phyloP scores from a whole-genome alignment of 495 filamentous ascomycete species.

The Trichoderma asperelloides region DNA sequence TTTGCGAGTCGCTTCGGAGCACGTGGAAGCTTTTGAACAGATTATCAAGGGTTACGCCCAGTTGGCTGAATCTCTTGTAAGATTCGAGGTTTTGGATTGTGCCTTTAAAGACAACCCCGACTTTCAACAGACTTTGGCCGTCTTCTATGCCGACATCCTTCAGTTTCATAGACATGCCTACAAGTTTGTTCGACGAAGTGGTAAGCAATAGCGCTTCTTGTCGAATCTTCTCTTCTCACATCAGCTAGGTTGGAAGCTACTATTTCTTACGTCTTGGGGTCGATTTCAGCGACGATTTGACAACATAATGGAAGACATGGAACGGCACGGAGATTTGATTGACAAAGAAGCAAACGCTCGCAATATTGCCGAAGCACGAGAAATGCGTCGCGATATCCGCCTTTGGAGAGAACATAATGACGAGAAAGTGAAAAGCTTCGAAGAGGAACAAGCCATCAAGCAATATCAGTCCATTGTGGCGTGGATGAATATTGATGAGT shows the following conservation, averaged over 20 bases:
- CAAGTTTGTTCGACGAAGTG: conserved; percentile 30
- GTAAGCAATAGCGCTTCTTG: conserved; percentile 15
- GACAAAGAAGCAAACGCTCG: conserved; percentile 26
- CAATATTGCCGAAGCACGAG: conserved; percentile 16
- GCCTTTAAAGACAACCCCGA: conserved; percentile 23
- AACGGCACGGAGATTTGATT: conserved; percentile 28
- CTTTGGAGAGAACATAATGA: conserved; percentile 18
- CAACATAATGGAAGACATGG: conserved; percentile 28
- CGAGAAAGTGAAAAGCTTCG: conserved; percentile 13
- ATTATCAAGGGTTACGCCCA: conserved; percentile 32
- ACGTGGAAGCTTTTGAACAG: conserved; percentile 28
- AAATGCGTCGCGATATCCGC: conserved; percentile 15
- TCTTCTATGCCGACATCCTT: conserved; percentile 36
- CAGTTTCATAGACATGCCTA: conserved; percentile 38
- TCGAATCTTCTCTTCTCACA: not conserved
- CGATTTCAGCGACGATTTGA: conserved; percentile 31
- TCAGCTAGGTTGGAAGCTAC: conserved; percentile 30
- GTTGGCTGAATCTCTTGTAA: conserved; percentile 29
- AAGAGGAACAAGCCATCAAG: conserved; percentile 16
- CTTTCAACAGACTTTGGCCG: conserved; percentile 30
- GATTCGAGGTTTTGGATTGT: conserved; percentile 26
- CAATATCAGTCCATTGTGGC: conserved; percentile 19
- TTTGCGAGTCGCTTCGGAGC: conserved; percentile 27
- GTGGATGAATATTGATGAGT: conserved; percentile 23
- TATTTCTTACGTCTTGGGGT: conserved; percentile 35